Percentiles rank a stretch among this genome's conserved stretches.
Evolutionary conservation across 257 asterid genomes (phyloP).

Genomic region (Henckelia pumila): DNA sequence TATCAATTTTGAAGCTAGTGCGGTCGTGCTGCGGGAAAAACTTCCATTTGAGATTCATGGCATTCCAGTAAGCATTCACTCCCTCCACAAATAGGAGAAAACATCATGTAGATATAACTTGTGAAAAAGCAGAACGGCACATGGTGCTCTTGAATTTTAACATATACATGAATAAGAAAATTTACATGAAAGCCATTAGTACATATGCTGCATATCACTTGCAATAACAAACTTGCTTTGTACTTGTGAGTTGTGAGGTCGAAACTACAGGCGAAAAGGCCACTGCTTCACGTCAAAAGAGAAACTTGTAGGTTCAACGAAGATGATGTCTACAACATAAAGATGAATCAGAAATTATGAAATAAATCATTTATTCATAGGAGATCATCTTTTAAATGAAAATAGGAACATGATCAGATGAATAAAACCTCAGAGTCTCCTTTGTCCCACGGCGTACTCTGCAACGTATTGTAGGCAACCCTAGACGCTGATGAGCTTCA

Average conservation of each 20-base stretch:
- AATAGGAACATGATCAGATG: neutral
- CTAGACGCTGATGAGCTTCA: constrained; percentile 91
- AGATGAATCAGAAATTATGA: constrained; percentile 10
- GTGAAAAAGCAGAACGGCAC: neutral
- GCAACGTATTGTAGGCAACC: constrained; percentile 88
- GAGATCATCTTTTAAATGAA: neutral
- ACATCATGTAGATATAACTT: no score
- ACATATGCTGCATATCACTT: no score
- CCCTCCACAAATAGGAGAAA: no score
- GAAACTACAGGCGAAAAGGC: neutral
- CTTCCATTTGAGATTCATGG: no score
- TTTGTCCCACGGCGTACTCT: constrained; percentile 92
- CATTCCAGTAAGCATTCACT: no score
- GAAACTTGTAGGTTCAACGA: constrained; percentile 36
- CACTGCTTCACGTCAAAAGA: no score
- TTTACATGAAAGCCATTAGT: no score
- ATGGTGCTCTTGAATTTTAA: no score
- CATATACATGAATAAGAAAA: no score
- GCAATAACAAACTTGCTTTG: neutral
- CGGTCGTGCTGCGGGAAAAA: no score
- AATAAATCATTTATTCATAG: neutral
- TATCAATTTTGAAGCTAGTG: no score
- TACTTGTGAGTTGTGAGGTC: neutral
- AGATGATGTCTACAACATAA: constrained; percentile 74
- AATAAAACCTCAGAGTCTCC: constrained; percentile 72